Base-by-base conservation (phyloP, 2,329 filamentous ascomycete genomes). In the Aureobasidium sp. region DNA sequence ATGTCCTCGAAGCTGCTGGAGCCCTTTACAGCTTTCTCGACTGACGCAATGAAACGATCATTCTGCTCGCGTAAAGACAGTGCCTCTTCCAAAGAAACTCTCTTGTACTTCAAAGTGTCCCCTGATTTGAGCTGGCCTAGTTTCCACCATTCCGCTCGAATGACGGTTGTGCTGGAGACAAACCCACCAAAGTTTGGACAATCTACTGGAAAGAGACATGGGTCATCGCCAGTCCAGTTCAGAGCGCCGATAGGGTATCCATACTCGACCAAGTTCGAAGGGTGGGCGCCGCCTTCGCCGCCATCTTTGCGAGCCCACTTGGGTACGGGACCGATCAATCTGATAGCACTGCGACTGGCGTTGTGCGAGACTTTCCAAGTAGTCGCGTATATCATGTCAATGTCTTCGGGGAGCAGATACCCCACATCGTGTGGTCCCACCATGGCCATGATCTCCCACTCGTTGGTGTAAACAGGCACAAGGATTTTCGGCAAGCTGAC, bases 351-450 rank as follows among this genome's bases (percentile, higher is more conserved):
- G 60, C 84, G 74, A 13, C 80, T 81, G 0, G 81, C 79, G 61
- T 86, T 86, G 65, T 86, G 83, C 0, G 79, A 82, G 1, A 86
- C 75, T 51, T 81, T 81, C 80, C 82, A 85, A n/a, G 76, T 71
- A 0, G 78, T 80, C 5, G 71, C 70, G 69, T 84, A 86, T 1
- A 86, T 75, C 71, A 80, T 81, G 10, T 82, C 76, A 53, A 83
- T 77, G 59, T 81, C 81, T 55, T 81, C 77, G 0, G 74, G 67
- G 0, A 74, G 67, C 11, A 84, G 69, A 64, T 80, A 83, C 0
- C 78, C 82, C 58, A 80, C 76, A 43, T 82, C 78, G 55, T 84
- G 82, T 0, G 82, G 82, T 0, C 82, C 82, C 6, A 77, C 75
- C 78, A 84, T 81, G 13, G 77, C 75, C 49, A 77, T 73, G 6